phyloP scores from a whole-genome alignment of 192 early-diverging fungal genomes.

The Linderina pennispora region DNA sequence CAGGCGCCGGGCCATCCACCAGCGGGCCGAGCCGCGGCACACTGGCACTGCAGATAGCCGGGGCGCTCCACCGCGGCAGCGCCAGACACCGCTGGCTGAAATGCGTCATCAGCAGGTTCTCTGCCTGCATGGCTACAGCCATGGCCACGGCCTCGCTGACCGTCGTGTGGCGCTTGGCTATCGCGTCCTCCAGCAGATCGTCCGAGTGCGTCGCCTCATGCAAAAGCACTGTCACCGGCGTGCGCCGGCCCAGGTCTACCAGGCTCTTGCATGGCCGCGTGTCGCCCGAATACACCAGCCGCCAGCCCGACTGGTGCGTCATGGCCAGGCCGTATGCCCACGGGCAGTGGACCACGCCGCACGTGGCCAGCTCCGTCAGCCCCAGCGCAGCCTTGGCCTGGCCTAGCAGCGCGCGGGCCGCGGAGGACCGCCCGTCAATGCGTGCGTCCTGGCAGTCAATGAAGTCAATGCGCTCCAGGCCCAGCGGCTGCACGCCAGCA shows the following conservation, averaged over 20 bases:
- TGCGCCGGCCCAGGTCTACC: conserved; percentile 58
- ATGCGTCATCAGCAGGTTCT: conserved; percentile 83
- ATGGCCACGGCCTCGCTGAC: conserved; percentile 82
- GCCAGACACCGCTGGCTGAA: conserved; percentile 87
- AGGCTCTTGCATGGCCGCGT: conserved; percentile 80
- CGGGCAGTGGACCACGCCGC: conserved; percentile 78
- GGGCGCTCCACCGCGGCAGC: conserved; percentile 21
- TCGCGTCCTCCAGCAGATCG: conserved; percentile 61
- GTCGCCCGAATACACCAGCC: conserved; percentile 88
- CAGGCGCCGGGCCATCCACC: conserved; percentile 7
- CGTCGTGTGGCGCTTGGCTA: conserved; percentile 78
- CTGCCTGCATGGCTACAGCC: conserved; percentile 75
- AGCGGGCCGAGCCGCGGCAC: conserved; percentile 22
- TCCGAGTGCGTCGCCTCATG: conserved; percentile 92
- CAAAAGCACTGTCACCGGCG: conserved; percentile 62
- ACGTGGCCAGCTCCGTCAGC: conserved; percentile 52
- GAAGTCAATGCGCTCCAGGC: conserved; percentile 36
- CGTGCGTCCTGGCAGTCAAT: conserved; percentile 32
- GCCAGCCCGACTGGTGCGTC: conserved; percentile 65
- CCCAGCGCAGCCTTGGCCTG: conserved; percentile 37
- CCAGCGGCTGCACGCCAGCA: conserved; percentile 42
- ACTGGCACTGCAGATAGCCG: conserved; percentile 5
- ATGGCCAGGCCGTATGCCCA: conserved; percentile 75
- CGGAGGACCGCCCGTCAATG: neutral
- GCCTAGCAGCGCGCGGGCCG: neutral